Evolutionary conservation across 2,329 filamentous ascomycete genomes (phyloP).

Genomic region (Xylaria sp.): DNA sequence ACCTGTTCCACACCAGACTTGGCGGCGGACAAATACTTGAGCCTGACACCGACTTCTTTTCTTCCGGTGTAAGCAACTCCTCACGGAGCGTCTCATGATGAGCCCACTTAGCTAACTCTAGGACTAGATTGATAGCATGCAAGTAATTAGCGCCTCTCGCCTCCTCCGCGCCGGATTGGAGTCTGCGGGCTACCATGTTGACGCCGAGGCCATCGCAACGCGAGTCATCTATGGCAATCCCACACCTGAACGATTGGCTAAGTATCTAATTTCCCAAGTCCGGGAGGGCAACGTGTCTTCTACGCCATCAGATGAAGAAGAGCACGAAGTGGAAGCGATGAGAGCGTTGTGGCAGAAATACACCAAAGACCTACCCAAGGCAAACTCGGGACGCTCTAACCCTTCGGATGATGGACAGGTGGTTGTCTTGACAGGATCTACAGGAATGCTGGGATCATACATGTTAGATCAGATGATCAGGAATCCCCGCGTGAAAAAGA

Average conservation of each 20-base stretch:
- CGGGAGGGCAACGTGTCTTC: constrained; percentile 28
- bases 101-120: constrained; percentile 18
- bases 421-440: constrained; percentile 61
- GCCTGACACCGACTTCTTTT: constrained; percentile 54
- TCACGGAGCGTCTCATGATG: no score
- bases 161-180: constrained; percentile 52
- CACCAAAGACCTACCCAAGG: constrained; percentile 47
- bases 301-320: background rate
- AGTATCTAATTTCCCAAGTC: constrained; percentile 49
- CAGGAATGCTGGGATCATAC: constrained; percentile 62
- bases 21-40: constrained; percentile 46
- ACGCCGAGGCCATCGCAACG: constrained; percentile 52
- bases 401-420: constrained; percentile 53
- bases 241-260: constrained; percentile 51
- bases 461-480: constrained; percentile 55
- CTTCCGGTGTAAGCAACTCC: constrained; percentile 46
- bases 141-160: constrained; percentile 54
- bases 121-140: constrained; percentile 53
- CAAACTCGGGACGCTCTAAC: constrained; percentile 44
- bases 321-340: constrained; percentile 49
- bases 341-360: constrained; percentile 52
- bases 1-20: constrained; percentile 48
- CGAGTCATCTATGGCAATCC: constrained; percentile 56
- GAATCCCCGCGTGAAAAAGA: constrained; percentile 52
- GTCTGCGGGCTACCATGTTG: constrained; percentile 49